Evolutionary conservation across 257 asterid species (phyloP).

Genomic region (Cruciata laevipes): DNA sequence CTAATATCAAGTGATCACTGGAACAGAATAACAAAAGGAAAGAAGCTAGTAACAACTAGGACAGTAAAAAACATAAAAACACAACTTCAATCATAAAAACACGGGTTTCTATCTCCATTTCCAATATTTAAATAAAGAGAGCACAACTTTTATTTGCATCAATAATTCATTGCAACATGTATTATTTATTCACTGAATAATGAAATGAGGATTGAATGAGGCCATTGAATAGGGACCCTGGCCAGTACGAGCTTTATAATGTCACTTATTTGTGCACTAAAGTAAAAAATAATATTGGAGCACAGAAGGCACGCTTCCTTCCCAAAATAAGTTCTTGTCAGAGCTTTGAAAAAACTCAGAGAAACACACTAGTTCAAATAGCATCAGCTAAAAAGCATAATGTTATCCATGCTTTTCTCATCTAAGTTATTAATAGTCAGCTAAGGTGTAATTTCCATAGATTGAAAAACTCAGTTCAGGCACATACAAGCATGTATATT

Average conservation of each 20-base stretch:
- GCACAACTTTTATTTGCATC: neutral
- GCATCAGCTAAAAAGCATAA: neutral
- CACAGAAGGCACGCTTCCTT: neutral
- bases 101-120: neutral
- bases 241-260: neutral
- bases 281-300: neutral
- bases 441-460: neutral
- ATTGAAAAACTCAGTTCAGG: neutral
- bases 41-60: neutral
- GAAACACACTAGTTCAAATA: neutral
- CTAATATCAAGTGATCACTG: neutral
- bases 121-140: neutral
- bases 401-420: neutral
- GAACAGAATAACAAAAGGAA: neutral
- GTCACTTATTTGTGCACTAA: neutral
- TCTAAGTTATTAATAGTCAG: neutral
- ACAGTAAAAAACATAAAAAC: neutral
- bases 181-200: neutral
- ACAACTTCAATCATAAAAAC: neutral
- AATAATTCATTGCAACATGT: neutral
- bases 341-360: neutral
- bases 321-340: neutral
- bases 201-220: neutral
- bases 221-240: conserved; percentile 1
- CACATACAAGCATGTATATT: neutral